Conservation (phyloP, 306 rosid genomes). For the Prunus salicina region DNA sequence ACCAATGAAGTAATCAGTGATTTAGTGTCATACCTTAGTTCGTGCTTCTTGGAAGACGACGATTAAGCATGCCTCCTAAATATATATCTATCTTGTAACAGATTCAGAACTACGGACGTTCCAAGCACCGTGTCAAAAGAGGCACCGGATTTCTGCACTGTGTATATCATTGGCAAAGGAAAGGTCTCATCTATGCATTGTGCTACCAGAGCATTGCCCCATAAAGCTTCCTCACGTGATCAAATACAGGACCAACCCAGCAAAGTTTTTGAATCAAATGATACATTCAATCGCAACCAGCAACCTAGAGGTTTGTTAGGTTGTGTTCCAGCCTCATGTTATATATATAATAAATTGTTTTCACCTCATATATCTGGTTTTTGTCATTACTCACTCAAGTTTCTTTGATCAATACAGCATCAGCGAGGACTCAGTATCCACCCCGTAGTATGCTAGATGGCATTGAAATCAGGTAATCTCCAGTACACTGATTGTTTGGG, state of each 20-base stretch:
- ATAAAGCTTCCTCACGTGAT: conserved; percentile 18
- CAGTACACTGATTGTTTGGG: neutral
- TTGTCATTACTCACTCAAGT: conserved; percentile 10
- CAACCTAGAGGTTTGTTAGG: conserved; percentile 28
- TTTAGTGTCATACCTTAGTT: neutral
- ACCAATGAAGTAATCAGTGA: neutral
- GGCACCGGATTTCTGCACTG: conserved; percentile 71
- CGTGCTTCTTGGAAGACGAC: neutral
- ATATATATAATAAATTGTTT: neutral
- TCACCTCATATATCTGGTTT: neutral
- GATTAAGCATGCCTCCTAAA: conserved; percentile 4
- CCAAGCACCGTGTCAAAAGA: conserved; percentile 58
- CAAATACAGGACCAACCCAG: conserved; percentile 15
- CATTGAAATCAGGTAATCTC: conserved; percentile 57
- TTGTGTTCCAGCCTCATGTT: neutral
- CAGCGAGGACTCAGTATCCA: conserved; percentile 26
- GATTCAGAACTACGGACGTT: conserved; percentile 61
- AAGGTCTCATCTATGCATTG: conserved; percentile 48
- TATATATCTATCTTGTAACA: conserved; percentile 21
- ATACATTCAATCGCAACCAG: conserved; percentile 14
- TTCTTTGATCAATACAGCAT: conserved; percentile 20
- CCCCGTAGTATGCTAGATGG: conserved; percentile 18
- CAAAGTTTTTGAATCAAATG: conserved; percentile 17
- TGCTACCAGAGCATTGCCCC: conserved; percentile 34
- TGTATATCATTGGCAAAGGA: conserved; percentile 69